Evolutionary conservation across 1,139 yeast genomes (phyloP), one percentile per base, ranked within the genome.

Genomic region (Lodderomyces jiufengensis): DNA sequence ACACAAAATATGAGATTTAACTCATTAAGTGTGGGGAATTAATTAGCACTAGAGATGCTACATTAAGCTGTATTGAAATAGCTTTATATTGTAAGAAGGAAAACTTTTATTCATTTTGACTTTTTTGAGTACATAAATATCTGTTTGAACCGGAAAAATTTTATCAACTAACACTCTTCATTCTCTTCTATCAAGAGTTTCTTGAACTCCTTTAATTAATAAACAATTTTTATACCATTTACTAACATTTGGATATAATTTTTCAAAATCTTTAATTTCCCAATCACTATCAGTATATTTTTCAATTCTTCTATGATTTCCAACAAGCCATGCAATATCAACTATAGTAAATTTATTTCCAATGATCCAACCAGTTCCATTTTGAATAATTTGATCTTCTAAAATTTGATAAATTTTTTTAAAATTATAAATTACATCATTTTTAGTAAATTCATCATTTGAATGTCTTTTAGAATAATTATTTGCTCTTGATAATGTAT

Each of bases 341-440:
- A 34, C 44, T 23, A 40, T 24, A 9, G 43, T 40, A 15, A 43
- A 34, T 14, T 40, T 40, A 10, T 42, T 40, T 22, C 47, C 47
- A 21, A 40, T 35, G 20, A 40, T 37, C 40, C 40, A 40, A 16
- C 27, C 24, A 11, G 24, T 21, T 12, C 29, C 25, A 14, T 22
- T 22, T 10, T 21, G 4, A 3, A 4, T 12, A 15, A 34, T 33
- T 25, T 34, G 31, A 3, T 8, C 15, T 22, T 41, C 43, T 8
- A 38, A 32, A 11, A 36, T 31, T 5, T 7, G 14, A 30, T 32
- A 42, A 10, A 33, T 26, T 13, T 37, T 31, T 2, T 25, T 22
- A 9, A 32, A 32, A 24, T 22, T 25, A 7, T 20, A 14, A 16
- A 29, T 27, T n/a, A 31, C 24, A 22, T 26, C 22, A 7, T 27